These are phyloP conservation scores for Xylariales sp. DNA, from an alignment of 2,329 filamentous ascomycete species.

Conservation along the genomic window DNA sequence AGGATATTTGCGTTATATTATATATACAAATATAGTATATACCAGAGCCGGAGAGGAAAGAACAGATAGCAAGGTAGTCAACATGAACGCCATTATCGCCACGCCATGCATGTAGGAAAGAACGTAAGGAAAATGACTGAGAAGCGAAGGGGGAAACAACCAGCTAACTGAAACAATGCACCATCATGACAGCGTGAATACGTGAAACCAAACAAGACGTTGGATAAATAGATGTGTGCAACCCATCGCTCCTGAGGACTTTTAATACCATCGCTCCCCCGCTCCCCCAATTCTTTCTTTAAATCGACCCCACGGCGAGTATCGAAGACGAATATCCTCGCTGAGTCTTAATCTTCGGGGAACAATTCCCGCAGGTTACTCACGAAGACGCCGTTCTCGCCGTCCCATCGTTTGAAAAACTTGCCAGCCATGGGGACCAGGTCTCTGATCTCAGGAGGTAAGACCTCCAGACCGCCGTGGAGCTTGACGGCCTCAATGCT, in stretches of 20 bases:
- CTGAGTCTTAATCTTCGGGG: slow-evolving; percentile 75
- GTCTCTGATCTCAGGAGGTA: slow-evolving; percentile 52
- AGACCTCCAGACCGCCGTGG: slow-evolving; percentile 42
- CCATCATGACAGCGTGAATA: slow-evolving; percentile 10
- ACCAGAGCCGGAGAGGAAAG: not conserved
- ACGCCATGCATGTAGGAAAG: not conserved
- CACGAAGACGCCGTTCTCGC: slow-evolving; percentile 73
- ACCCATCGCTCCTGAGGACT: not conserved
- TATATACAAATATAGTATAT: not conserved
- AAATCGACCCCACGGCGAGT: too few relatives aligned
- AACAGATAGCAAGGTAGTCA: not conserved
- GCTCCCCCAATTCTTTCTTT: not conserved
- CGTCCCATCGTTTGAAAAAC: slow-evolving; percentile 90
- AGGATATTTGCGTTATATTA: not conserved
- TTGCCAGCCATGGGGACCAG: slow-evolving; percentile 80
- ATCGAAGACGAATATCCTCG: not conserved
- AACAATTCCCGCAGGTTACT: slow-evolving; percentile 86
- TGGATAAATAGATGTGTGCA: not conserved
- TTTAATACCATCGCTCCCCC: not conserved
- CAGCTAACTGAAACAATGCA: slow-evolving; percentile 15
- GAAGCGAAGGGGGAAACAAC: not conserved
- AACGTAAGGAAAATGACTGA: not conserved
- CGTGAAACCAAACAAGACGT: not conserved
- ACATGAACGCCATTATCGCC: not conserved
- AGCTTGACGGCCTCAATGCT: slow-evolving; percentile 75